Evolutionary conservation across 2,329 filamentous ascomycete genomes (phyloP).

Genomic region (Fusarium austroafricanum): DNA sequence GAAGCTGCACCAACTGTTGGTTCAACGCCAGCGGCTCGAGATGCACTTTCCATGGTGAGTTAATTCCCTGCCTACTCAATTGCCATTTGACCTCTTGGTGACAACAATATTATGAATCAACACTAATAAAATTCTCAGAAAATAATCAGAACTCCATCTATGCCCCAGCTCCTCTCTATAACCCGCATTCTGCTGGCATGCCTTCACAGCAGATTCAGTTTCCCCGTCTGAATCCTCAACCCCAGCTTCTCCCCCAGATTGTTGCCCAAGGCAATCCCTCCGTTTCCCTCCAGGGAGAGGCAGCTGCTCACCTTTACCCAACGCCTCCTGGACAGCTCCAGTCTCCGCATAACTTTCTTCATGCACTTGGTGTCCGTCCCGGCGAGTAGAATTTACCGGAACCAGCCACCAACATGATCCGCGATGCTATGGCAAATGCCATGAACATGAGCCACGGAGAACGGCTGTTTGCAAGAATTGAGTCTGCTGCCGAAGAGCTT

Average conservation of each 20-base stretch:
- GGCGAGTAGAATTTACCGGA: constrained; percentile 50
- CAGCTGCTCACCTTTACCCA: background rate
- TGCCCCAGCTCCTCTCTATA: constrained; percentile 7
- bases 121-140: constrained; percentile 28
- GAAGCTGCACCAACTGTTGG: constrained; percentile 73
- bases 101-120: background rate
- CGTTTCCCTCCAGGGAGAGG: background rate
- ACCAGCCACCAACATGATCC: constrained; percentile 40
- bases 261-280: background rate
- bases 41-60: constrained; percentile 70
- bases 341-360: constrained; percentile 36
- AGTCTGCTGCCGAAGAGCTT: constrained; percentile 65
- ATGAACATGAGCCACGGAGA: constrained; percentile 57
- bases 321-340: constrained; percentile 28
- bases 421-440: constrained; percentile 60
- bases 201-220: constrained; percentile 3
- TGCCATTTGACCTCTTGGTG: background rate
- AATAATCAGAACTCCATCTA: constrained; percentile 38
- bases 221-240: background rate
- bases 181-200: constrained; percentile 8
- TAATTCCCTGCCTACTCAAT: background rate
- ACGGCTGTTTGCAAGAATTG: constrained; percentile 63
- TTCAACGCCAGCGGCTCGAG: constrained; percentile 70
- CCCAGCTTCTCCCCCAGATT: background rate
- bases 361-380: constrained; percentile 47